Conservation (phyloP, 306 rosid species). For the Begonia loranthoides region DNA sequence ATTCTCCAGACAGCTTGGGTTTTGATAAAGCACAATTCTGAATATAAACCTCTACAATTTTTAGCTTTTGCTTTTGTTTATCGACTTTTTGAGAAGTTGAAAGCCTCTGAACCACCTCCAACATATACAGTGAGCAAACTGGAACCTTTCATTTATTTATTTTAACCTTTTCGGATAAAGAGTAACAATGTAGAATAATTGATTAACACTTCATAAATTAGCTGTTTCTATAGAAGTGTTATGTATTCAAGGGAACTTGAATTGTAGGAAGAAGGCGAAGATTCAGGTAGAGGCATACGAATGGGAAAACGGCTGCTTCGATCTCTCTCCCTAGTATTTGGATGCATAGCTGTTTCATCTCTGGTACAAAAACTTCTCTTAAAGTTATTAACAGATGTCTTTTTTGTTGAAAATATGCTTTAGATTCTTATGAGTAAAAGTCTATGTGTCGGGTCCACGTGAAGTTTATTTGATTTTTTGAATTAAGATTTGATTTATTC, state of each 20-base stretch:
- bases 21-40: slow-evolving; percentile 52
- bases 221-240: no score
- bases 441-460: no score
- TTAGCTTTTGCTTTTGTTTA: slow-evolving; percentile 82
- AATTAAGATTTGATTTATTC: no score
- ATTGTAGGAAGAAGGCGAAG: slow-evolving; percentile 92
- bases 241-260: slow-evolving; percentile 15
- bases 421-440: no score
- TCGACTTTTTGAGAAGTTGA: slow-evolving; percentile 92
- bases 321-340: slow-evolving; percentile 76
- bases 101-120: slow-evolving; percentile 62
- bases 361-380: slow-evolving; percentile 27
- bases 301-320: slow-evolving; percentile 92
- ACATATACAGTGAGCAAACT: slow-evolving; percentile 47
- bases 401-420: no score
- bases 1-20: slow-evolving; percentile 79
- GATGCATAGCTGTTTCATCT: slow-evolving; percentile 76
- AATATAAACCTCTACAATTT: slow-evolving; percentile 88
- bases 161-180: background rate
- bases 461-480: no score
- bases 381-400: background rate
- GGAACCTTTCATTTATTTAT: background rate
- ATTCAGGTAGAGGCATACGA: slow-evolving; percentile 68
- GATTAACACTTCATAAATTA: no score
- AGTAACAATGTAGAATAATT: no score